phyloP scores from a whole-genome alignment of 768 basidiomycete genomes.

The Calocybe indica region DNA sequence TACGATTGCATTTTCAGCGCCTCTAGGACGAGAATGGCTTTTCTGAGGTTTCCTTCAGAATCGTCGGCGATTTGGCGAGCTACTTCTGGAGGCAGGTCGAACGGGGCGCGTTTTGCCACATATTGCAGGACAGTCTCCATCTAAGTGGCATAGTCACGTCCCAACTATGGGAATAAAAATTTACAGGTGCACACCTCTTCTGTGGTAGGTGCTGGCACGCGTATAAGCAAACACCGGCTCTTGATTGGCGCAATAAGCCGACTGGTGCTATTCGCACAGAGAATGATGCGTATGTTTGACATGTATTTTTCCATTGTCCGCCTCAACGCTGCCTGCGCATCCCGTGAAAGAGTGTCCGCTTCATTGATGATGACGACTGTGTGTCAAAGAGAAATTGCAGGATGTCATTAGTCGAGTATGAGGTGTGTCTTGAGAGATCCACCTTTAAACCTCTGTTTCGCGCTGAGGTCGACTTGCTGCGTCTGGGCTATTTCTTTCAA shows the following conservation, averaged over 20 bases:
- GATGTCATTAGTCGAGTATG: not conserved
- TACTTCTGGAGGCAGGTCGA: constrained; percentile 76
- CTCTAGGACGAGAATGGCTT: constrained; percentile 91
- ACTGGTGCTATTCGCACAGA: constrained; percentile 94
- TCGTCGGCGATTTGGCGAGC: constrained; percentile 73
- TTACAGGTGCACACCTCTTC: constrained; percentile 52
- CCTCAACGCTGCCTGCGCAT: constrained; percentile 94
- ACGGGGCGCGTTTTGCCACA: constrained; percentile 76
- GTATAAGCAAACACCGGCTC: constrained; percentile 88
- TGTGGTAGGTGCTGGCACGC: constrained; percentile 81
- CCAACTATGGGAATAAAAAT: not conserved
- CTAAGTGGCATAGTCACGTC: constrained; percentile 29
- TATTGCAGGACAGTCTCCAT: constrained; percentile 74
- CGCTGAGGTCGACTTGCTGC: constrained; percentile 93
- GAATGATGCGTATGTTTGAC: constrained; percentile 93
- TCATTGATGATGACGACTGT: constrained; percentile 98
- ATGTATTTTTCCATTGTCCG: constrained; percentile 99
- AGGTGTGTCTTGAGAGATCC: not conserved
- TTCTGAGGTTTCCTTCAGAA: constrained; percentile 86
- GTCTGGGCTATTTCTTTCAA: constrained; percentile 98
- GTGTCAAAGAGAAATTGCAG: not conserved
- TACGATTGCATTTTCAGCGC: constrained; percentile 96
- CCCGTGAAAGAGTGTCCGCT: constrained; percentile 89
- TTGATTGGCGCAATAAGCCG: constrained; percentile 96
- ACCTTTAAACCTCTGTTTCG: constrained; percentile 98